A percentile compares a stretch with the other conserved stretches of the same genome.
Evolutionary conservation across 2,329 filamentous ascomycete genomes (phyloP).

Genomic region (Colletotrichum filicis): DNA sequence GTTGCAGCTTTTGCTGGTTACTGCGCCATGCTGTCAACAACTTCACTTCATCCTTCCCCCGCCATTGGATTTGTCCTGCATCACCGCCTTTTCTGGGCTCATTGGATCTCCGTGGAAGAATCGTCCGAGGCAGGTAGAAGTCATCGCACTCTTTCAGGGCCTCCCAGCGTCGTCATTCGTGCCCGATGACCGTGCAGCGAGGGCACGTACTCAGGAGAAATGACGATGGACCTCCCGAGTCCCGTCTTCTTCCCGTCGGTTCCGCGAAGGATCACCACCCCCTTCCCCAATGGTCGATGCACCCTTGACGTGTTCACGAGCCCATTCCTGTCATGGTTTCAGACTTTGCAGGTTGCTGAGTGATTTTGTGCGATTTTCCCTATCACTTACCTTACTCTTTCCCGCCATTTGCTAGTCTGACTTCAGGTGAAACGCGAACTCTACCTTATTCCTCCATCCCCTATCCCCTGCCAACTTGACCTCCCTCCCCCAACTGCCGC

Average conservation of each 20-base stretch:
- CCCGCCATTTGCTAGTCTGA: not conserved
- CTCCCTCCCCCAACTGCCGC: not conserved
- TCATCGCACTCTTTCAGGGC: not conserved
- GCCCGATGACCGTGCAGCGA: not conserved
- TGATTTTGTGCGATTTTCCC: not conserved
- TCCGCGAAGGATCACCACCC: not conserved
- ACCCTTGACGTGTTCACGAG: not conserved
- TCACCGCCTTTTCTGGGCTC: not conserved
- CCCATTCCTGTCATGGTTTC: not conserved
- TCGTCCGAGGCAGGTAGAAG: not conserved
- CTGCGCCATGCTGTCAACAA: not conserved
- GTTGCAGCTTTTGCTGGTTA: not conserved
- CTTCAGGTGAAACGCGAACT: conserved; percentile 16
- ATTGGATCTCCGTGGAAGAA: not conserved
- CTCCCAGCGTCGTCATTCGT: not conserved
- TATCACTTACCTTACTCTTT: not conserved
- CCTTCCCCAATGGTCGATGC: not conserved
- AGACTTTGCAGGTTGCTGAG: not conserved
- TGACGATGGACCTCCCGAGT: not conserved
- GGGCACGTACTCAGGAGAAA: not conserved
- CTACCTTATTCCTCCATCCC: not conserved
- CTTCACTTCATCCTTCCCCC: too few relatives aligned
- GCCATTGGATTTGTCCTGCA: not conserved
- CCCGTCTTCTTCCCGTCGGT: not conserved
- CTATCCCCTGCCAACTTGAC: not conserved